Evolutionary conservation across 495 filamentous ascomycete species (phyloP).

Genomic region (Podospora pseudoanserina): DNA sequence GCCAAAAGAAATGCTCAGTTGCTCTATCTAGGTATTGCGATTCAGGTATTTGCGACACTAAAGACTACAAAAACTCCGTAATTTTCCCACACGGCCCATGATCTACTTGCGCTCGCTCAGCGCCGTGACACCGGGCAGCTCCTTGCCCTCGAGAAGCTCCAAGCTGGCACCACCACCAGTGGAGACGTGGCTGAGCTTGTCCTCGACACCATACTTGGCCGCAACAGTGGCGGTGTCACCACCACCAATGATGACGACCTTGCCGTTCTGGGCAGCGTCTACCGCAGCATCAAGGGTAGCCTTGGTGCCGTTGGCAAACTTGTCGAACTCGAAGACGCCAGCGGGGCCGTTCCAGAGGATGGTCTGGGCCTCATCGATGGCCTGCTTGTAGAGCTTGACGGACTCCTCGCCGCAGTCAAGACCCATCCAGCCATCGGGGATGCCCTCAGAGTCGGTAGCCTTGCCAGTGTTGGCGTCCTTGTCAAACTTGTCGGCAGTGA

Average conservation of each 20-base stretch:
- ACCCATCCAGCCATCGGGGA: constrained; percentile 96
- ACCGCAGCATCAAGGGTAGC: constrained; percentile 83
- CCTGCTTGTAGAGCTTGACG: constrained; percentile 75
- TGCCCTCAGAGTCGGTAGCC: constrained; percentile 83
- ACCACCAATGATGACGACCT: constrained; percentile 96
- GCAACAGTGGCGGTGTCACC: constrained; percentile 98
- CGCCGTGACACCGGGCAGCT: constrained; percentile 86
- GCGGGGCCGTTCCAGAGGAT: constrained; percentile 99
- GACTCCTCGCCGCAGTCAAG: constrained; percentile 90
- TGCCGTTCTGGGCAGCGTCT: constrained; percentile 68
- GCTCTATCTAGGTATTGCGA: constrained; percentile 1
- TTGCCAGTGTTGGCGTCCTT: constrained; percentile 75
- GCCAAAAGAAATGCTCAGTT: background rate
- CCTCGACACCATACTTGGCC: constrained; percentile 92
- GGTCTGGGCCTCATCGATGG: constrained; percentile 84
- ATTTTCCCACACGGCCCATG: constrained; percentile 1
- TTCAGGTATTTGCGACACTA: constrained; percentile 18
- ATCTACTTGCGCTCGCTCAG: constrained; percentile 66
- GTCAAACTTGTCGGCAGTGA: constrained; percentile 92
- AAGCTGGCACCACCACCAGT: constrained; percentile 95
- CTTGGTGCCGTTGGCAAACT: constrained; percentile 89
- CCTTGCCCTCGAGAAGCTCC: constrained; percentile 96
- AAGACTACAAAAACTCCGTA: constrained; percentile 21
- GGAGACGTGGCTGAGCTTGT: constrained; percentile 95
- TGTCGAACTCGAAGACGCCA: constrained; percentile 95